phyloP scores from a whole-genome alignment of 257 asterid genomes.

The Solanum habrochaites region DNA sequence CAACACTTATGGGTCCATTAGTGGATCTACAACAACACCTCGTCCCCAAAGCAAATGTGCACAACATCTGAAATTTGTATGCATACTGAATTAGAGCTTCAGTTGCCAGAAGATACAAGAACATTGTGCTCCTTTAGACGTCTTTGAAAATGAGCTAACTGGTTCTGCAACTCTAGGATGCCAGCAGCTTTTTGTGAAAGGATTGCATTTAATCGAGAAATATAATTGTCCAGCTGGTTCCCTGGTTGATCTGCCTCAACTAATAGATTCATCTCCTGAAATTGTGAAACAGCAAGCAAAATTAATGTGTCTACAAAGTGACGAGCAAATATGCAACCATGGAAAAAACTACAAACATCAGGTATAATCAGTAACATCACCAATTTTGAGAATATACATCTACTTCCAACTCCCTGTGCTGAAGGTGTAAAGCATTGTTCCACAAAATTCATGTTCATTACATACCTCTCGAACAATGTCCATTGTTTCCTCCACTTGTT shows the following conservation, averaged over 20 bases:
- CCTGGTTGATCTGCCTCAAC: conserved; percentile 98
- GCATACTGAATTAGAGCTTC: not conserved
- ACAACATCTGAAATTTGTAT: not conserved
- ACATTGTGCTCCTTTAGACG: conserved; percentile 86
- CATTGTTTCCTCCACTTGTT: conserved; percentile 45
- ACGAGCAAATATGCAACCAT: not conserved
- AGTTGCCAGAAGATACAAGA: conserved; percentile 68
- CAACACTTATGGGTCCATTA: not conserved
- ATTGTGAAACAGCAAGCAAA: not conserved
- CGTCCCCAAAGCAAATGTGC: not conserved
- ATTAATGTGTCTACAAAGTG: not conserved
- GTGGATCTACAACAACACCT: not conserved
- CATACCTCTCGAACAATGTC: conserved; percentile 71
- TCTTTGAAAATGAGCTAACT: conserved; percentile 69
- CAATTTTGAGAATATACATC: not conserved
- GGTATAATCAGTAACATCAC: not conserved
- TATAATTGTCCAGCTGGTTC: conserved; percentile 67
- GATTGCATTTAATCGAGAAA: conserved; percentile 66
- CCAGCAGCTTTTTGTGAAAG: conserved; percentile 89
- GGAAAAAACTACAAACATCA: not conserved
- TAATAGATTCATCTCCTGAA: conserved; percentile 91
- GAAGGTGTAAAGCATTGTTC: not conserved
- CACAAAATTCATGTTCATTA: not conserved
- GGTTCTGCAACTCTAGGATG: conserved; percentile 71
- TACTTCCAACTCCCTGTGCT: not conserved